Percentiles rank a stretch among this genome's conserved stretches.
phyloP scores from a whole-genome alignment of 192 early-diverging fungal species.

The Paraglomus brasilianum region DNA sequence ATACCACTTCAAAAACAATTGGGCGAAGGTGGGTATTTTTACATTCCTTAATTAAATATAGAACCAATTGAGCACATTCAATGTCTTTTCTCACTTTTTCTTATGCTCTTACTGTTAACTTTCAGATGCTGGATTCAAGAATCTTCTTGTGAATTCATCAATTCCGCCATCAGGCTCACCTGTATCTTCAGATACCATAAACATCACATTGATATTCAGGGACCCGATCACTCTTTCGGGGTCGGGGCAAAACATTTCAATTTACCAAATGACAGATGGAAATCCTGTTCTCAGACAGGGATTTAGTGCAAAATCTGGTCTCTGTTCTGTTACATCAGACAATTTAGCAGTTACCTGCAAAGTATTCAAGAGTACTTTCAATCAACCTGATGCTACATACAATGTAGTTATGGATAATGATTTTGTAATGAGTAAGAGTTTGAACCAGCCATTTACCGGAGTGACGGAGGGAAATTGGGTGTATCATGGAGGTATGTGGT shows the following conservation, averaged over 20 bases:
- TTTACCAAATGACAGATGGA: background rate
- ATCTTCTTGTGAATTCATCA: background rate
- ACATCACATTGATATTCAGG: background rate
- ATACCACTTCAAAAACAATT: no score
- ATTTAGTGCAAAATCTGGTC: no score
- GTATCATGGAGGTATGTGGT: background rate
- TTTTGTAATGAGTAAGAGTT: background rate
- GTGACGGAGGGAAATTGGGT: background rate
- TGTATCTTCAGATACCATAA: background rate
- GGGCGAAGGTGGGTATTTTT: no score
- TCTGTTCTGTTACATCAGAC: background rate
- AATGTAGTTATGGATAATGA: slow-evolving; percentile 6
- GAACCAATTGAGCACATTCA: no score
- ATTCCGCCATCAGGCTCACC: background rate
- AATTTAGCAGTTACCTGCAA: background rate
- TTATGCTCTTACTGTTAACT: no score
- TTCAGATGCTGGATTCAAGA: background rate
- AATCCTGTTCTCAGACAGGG: background rate
- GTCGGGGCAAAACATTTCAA: background rate
- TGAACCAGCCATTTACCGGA: background rate
- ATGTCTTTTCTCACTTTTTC: no score
- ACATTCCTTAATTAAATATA: no score
- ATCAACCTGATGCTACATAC: background rate
- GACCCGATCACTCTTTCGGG: background rate
- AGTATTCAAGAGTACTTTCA: background rate